These are phyloP conservation scores for Cicer cuneatum DNA, from an alignment of 306 rosid species.

Conservation along the genomic window DNA sequence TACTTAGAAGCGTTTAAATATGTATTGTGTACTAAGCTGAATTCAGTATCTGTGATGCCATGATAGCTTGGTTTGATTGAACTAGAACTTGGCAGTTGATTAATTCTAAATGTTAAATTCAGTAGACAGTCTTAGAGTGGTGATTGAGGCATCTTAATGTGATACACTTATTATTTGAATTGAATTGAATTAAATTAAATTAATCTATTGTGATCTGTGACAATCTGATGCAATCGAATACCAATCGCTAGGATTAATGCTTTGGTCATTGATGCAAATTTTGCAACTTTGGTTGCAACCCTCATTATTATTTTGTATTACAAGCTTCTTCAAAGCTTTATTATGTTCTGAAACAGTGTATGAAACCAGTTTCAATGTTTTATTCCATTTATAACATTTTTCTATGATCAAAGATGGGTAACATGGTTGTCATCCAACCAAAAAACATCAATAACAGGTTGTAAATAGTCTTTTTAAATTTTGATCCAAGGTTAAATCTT, in stretches of 20 bases:
- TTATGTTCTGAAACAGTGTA: neutral
- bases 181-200: neutral
- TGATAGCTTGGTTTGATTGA: no score
- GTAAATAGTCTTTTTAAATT: neutral
- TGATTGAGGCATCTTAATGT: neutral
- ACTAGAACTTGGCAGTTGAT: no score
- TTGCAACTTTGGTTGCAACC: neutral
- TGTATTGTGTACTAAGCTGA: neutral
- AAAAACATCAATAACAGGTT: neutral
- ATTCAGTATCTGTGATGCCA: neutral
- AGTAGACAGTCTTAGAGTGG: neutral
- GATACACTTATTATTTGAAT: neutral
- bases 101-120: no score
- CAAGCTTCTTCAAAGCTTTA: neutral
- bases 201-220: neutral
- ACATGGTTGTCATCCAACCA: neutral
- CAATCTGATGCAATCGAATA: neutral
- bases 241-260: neutral
- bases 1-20: no score
- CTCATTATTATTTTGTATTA: neutral
- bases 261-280: neutral
- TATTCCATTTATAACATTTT: neutral
- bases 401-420: neutral
- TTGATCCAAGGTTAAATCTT: constrained; percentile 7
- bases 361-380: neutral